Evolutionary conservation across 225 moss, liverwort and hornwort genomes (phyloP).

Genomic region (Anthoceros angustus): DNA sequence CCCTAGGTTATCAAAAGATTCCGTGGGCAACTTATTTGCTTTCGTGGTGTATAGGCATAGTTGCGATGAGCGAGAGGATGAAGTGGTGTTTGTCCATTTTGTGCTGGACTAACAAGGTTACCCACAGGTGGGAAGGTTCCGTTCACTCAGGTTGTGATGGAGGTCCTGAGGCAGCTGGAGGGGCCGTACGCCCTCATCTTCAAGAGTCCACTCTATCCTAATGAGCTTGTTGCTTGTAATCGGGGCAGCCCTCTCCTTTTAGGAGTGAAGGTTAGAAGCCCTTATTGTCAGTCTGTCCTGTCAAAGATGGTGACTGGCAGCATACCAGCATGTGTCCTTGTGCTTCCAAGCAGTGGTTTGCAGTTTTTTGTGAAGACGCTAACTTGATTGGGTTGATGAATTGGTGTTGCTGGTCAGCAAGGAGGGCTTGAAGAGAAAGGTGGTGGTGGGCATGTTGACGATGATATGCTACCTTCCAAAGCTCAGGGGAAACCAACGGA

Average conservation of each 20-base stretch:
- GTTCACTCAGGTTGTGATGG: constrained; percentile 92
- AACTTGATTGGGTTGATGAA: background rate
- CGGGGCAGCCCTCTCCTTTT: constrained; percentile 91
- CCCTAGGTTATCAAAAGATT: no score
- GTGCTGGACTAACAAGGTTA: background rate
- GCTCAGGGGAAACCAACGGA: constrained; percentile 63
- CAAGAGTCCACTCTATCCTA: constrained; percentile 95
- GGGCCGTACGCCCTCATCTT: constrained; percentile 97
- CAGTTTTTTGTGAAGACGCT: background rate
- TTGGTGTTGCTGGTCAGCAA: background rate
- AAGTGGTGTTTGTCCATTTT: background rate
- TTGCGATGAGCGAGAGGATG: no score
- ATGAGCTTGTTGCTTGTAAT: constrained; percentile 93
- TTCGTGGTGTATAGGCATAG: no score
- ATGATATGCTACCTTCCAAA: constrained; percentile 39
- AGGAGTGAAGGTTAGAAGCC: constrained; percentile 62
- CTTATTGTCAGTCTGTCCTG: background rate
- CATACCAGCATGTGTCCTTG: no score
- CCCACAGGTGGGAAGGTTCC: constrained; percentile 47
- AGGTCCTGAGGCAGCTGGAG: constrained; percentile 94
- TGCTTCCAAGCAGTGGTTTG: background rate
- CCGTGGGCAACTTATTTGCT: no score
- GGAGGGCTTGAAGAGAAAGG: background rate
- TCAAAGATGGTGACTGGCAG: background rate
- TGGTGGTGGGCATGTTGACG: constrained; percentile 6